Percentiles rank a stretch among this genome's conserved stretches.
Evolutionary conservation across 106 monocot genomes (phyloP).

Genomic region (Ottelia alismoides): DNA sequence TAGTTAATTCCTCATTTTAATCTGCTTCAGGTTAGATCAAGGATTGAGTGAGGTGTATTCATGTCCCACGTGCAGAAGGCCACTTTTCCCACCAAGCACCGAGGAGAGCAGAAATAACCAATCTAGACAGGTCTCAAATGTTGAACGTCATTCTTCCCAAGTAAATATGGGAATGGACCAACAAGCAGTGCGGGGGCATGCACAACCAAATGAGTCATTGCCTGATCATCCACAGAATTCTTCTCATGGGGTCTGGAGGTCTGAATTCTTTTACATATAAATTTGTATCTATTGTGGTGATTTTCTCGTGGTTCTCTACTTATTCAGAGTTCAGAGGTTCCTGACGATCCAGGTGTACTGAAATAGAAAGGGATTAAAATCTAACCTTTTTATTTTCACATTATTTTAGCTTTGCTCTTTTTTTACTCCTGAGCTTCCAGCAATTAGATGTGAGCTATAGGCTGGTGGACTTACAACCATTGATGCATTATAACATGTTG

Average conservation of each 20-base stretch:
- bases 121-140: constrained; percentile 7
- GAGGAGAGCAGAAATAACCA: constrained; percentile 8
- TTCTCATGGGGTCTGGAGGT: too few species aligned
- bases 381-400: too few species aligned
- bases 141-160: constrained; percentile 22
- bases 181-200: constrained; percentile 59
- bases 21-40: constrained; percentile 74
- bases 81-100: constrained; percentile 44
- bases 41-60: constrained; percentile 70
- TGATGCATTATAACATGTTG: too few species aligned
- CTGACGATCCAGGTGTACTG: too few species aligned
- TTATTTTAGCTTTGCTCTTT: too few species aligned
- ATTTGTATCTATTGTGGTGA: not conserved
- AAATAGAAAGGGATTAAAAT: too few species aligned
- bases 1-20: not conserved
- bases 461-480: too few species aligned
- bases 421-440: too few species aligned
- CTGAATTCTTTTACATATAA: not conserved
- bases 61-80: constrained; percentile 95
- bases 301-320: not conserved
- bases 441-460: too few species aligned
- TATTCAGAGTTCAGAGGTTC: too few species aligned
- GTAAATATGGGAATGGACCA: constrained; percentile 27
- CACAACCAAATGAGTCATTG: not conserved
- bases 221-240: not conserved